Base-by-base conservation (phyloP, 2,329 filamentous ascomycete species). In the Ploettnerulaceae sp. region DNA sequence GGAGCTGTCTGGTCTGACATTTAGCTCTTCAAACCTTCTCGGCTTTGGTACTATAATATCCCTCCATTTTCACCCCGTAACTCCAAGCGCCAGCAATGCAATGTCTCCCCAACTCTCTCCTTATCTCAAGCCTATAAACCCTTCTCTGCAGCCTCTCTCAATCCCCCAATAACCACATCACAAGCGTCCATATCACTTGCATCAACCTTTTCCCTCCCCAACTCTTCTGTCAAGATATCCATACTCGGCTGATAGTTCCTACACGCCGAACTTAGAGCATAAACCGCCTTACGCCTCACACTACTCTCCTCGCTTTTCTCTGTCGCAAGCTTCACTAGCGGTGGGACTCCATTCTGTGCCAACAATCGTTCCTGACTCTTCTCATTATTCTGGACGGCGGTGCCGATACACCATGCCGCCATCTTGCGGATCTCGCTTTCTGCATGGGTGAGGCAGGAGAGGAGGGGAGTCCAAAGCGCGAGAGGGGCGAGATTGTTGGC, bases 351-450 rank as follows among this genome's bases (percentile, higher is more conserved):
- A 24, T 85, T 86, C 53, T 75, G 67, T 26, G 73, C 74, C 20
- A 78, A 56, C 45, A 81, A 66, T 41, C 79, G 79, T 69, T 93
- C 87, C 70, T 98, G 93, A 40, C 80, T 82, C 64, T 84, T 84
- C 57, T 78, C 76, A 67, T 98, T 97, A 71, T 98, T 98, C 74
- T 97, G 90, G 49, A 98, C 93, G 7, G 93, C 91, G 5, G 90
- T 96, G 40, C 88, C 89, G 48, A 93, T 72, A 70, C 89, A 96
- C 87, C 89, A 95, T n/a, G 89, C 89, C 2, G 91, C 90, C 78
- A 89, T 89, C 59, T 75, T 81, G 54, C 90, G 75, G 61, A 95
- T 72, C 53, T 93, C 86, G 5, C 74, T 64, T 61, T 93, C 84
- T 8, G 77, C 73, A 60, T 82, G 75, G 39, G 74, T 72, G 11